Base-by-base conservation (phyloP, 352 stramenopile species). In the Paralagenidium karlingii region DNA sequence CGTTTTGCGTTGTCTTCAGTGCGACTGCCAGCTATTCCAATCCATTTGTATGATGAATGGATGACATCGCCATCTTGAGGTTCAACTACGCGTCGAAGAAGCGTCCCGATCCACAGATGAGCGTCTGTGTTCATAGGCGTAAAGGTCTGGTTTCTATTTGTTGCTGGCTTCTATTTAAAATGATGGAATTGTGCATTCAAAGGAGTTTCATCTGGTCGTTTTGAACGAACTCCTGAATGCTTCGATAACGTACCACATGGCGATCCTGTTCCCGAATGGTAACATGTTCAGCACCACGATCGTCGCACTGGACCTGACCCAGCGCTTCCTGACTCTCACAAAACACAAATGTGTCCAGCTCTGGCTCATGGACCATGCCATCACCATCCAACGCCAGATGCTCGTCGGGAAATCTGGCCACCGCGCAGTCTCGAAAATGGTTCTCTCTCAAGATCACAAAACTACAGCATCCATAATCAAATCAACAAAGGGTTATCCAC, bases 301-400 rank as follows among this genome's bases (percentile, higher is more conserved):
- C 74, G 43, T 91, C 77, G 21, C 58, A 68, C 57, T 84, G 63
- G 28, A 91, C 50, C 22, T 73, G 53, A 2, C 63, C 59, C 5
- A 78, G 55, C 11, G 61, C 55, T 11, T 49, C 47, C 30, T 70
- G 73, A 45, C 68, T 81, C 51, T 87, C 62, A 42, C 74, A 87
- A 38, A 91, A 87, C 22, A 91, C 77, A 45, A 91, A 91, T 24
- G 50, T 54, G 39, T 91, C 71, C 19, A 91, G 37, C 49, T 88
- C 66, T 2, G 77, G 77, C 37, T 81, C 48, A 1, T 36, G 56
- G 88, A 73, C 55, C 74, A 88, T 88, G 41, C 61, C 61, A n/a
- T 79, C 63, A n/a, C 29, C 49, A 1, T 53, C 67, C 26, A 88
- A 49, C 12, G 46, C 65, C 11, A 52, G 62, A 34, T 85, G 60